phyloP scores from a whole-genome alignment of 805 yeast genomes.

The Suhomyces sp. region DNA sequence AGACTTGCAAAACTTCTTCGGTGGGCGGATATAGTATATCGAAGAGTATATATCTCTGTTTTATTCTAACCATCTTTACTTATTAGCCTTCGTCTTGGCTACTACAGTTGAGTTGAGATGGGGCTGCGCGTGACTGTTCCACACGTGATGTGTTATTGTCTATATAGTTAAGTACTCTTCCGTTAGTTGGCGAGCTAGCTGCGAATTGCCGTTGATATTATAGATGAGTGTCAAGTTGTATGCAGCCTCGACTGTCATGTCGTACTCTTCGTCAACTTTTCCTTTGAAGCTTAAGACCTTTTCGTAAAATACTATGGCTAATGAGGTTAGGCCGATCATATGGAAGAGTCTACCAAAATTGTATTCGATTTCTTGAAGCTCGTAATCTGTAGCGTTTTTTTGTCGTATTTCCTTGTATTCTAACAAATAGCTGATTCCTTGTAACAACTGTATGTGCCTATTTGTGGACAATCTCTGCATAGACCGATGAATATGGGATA shows the following conservation, averaged over 20 bases:
- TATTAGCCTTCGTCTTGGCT: background rate
- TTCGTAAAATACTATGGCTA: conserved; percentile 74
- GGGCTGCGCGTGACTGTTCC: background rate
- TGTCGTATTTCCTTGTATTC: conserved; percentile 63
- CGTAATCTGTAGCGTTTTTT: conserved; percentile 40
- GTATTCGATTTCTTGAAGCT: conserved; percentile 73
- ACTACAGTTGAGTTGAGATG: background rate
- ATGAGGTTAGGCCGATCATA: conserved; percentile 67
- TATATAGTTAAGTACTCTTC: conserved; percentile 57
- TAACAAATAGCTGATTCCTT: conserved; percentile 74
- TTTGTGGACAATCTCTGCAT: conserved; percentile 86
- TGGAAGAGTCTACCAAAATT: conserved; percentile 86
- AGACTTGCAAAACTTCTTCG: conserved; percentile 8
- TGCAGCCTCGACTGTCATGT: conserved; percentile 76
- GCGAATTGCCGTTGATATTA: conserved; percentile 68
- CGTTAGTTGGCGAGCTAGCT: conserved; percentile 61
- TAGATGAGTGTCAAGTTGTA: conserved; percentile 78
- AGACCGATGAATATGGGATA: conserved; percentile 84
- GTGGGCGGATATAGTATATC: conserved; percentile 67
- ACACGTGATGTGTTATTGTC: background rate
- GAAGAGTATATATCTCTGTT: conserved; percentile 79
- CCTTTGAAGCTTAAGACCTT: conserved; percentile 52
- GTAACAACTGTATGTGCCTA: conserved; percentile 83
- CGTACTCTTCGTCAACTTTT: conserved; percentile 47
- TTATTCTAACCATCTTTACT: conserved; percentile 74